Base-by-base conservation (phyloP, 202 grass and related monocot genomes). In the Musa balbisiana region DNA sequence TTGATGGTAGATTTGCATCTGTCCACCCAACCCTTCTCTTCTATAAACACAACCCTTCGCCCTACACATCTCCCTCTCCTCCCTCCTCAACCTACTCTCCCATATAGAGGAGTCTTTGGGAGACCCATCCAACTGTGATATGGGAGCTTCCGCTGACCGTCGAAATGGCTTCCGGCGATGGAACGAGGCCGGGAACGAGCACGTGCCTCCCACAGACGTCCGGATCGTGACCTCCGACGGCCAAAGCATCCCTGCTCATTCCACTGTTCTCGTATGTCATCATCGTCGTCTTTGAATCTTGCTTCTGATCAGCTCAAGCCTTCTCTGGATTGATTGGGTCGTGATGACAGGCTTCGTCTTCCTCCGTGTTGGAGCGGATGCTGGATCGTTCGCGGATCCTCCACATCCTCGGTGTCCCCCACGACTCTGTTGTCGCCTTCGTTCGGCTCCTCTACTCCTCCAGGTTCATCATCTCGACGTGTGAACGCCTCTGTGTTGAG, bases 311-410 rank as follows among this genome's bases (percentile, higher is more conserved):
- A n/a, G 0, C 3, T 11, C 3, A 59, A 10, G 22, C 43, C 15
- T 25, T 67, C 53, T 62, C 53, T 20, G 2, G 64, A 2, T 13
- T 49, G 8, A 64, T 53, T 20, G 8, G 9, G 0, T 27, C 69
- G 72, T 49, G 33, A 43, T 43, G 33, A 5, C 67, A 96, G 89
- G 89, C 85, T 49, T 85, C 87, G 25, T 78, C 82, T 43, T 96
- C 89, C 20, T 82, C 83, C 51, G 87, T 96, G 73, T 78, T 96
- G 81, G 92, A 90, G 79, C 72, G 72, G 89, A 86, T 86, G 92
- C 81, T 96, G 11, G 77, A 56, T 26, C 23, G 20, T n/a, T 55
- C 75, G 21, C 72, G 67, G 11, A 21, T 70, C 56, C 70, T 92
- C 67, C 62, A 51, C 64, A 77, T 96, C 72, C 68, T 82, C 8